Evolutionary conservation across 805 yeast genomes (phyloP), one percentile per base, ranked within the genome.

Genomic region (Candida qinlingensis): DNA sequence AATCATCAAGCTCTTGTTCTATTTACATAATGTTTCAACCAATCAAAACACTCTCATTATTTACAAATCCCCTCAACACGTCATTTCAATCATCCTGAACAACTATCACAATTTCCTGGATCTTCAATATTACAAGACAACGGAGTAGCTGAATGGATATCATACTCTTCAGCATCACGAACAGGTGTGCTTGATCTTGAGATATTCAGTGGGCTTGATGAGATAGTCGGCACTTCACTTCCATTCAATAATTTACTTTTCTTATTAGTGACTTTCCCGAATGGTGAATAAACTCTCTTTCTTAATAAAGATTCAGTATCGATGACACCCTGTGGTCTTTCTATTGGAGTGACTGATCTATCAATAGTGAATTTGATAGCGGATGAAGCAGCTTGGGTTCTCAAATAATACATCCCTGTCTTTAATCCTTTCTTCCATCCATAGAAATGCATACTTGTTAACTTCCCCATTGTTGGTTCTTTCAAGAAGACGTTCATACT

Each of bases 401-500:
- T 84, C 68, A 94, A 75, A 71, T 94, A 94, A 76, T 94, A 94
- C 95, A 94, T 92, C 63, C 99, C 99, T 5, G 99, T 94, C 78
- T 94, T 94, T 66, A 94, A 79, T 52, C 99, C 99, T 74, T 87
- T 89, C 75, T 87, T 87, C 99, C 99, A 94, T 42, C 97, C 98
- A 65, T 94, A 92, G 76, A 94, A 94, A 69, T 94, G 99, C 97
- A 94, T 94, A 55, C 94, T 82, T 6, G 98, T 94, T 64, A 94
- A 77, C 69, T 94, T 94, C 61, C 96, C 96, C 92, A 89, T 87
- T 3, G 98, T 90, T 51, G 97, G 97, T 52, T 83, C 83, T 65
- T 79, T 81, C 68, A 94, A 75, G 72, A 88, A 91, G 55, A 94
- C 81, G 67, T 92, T 94, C 76, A 94, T 73, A 42, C 94, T 84